Evolutionary conservation across 441 rosid genomes (phyloP).

Genomic region (Lepidium campestre): DNA sequence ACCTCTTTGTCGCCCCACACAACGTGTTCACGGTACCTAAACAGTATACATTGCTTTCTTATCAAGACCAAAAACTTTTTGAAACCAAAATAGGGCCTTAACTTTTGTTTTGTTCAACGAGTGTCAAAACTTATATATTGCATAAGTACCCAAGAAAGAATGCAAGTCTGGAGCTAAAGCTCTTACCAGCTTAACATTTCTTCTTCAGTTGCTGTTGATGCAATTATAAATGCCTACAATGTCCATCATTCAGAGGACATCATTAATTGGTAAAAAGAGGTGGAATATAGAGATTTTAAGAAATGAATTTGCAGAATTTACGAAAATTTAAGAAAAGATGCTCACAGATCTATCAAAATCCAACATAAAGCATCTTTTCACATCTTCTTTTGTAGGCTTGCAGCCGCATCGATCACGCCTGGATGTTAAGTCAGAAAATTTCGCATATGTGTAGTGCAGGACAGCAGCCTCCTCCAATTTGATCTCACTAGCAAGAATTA

Average conservation of each 20-base stretch:
- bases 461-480: slow-evolving; percentile 80
- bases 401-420: slow-evolving; percentile 78
- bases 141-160: slow-evolving; percentile 1
- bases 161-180: slow-evolving; percentile 1
- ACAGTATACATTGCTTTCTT: neutral
- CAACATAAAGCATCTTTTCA: slow-evolving; percentile 77
- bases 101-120: neutral
- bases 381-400: slow-evolving; percentile 78
- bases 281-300: neutral
- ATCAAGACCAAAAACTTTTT: neutral
- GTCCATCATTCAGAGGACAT: slow-evolving; percentile 7
- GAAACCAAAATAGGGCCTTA: neutral
- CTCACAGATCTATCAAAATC: slow-evolving; percentile 79
- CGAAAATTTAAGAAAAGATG: slow-evolving; percentile 1
- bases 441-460: slow-evolving; percentile 68
- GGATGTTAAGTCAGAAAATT: slow-evolving; percentile 67
- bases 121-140: neutral
- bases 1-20: slow-evolving; percentile 73
- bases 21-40: slow-evolving; percentile 65
- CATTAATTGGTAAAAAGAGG: neutral
- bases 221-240: slow-evolving; percentile 70
- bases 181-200: slow-evolving; percentile 72
- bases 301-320: neutral
- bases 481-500: slow-evolving; percentile 46
- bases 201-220: slow-evolving; percentile 64